These are phyloP conservation scores for Calycina marina DNA, from an alignment of 2,329 filamentous ascomycete species.

Conservation along the genomic window DNA sequence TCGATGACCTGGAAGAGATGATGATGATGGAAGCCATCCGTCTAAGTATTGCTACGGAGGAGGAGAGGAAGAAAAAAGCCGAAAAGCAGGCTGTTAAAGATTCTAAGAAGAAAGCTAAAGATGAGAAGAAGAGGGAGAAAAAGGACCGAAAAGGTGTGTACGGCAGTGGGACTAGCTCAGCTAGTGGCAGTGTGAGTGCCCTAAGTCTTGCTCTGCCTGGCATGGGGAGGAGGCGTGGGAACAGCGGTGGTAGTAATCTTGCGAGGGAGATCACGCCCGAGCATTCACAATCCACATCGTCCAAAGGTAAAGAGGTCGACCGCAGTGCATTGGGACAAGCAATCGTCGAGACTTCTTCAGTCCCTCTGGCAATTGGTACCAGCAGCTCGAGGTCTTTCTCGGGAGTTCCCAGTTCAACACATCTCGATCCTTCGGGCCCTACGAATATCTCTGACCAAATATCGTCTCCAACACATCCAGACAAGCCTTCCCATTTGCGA, in stretches of 20 bases:
- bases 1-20: constrained; percentile 88
- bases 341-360: constrained; percentile 5
- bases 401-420: constrained; percentile 12
- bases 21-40: constrained; percentile 98
- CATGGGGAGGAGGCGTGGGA: constrained; percentile 39
- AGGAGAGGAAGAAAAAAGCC: constrained; percentile 75
- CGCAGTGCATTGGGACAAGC: constrained; percentile 24
- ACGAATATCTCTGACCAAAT: constrained; percentile 24
- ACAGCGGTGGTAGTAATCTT: constrained; percentile 44
- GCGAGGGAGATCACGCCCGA: constrained; percentile 39
- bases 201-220: constrained; percentile 40
- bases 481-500: constrained; percentile 56
- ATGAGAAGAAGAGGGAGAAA: constrained; percentile 52
- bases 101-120: constrained; percentile 73
- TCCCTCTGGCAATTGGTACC: constrained; percentile 12
- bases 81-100: constrained; percentile 72
- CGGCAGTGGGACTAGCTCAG: constrained; percentile 31
- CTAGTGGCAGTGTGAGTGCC: constrained; percentile 52
- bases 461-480: constrained; percentile 31
- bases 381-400: constrained; percentile 7
- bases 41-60: constrained; percentile 78
- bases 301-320: constrained; percentile 60
- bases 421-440: constrained; percentile 12
- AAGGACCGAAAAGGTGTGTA: constrained; percentile 42
- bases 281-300: constrained; percentile 20